Evolutionary conservation across 83 land plant genomes (phyloP).

Genomic region (Thuja plicata): DNA sequence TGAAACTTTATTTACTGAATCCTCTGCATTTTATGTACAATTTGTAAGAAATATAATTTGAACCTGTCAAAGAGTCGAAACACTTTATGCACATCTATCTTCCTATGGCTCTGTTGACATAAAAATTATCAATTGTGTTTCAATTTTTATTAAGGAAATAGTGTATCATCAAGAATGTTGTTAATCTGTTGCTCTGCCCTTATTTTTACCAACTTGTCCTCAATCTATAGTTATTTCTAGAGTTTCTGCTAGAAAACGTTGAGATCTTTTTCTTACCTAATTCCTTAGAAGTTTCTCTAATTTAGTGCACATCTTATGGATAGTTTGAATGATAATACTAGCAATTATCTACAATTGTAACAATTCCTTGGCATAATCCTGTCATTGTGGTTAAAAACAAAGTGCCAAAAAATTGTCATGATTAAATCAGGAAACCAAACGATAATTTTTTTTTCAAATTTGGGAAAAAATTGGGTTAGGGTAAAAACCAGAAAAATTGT

Average conservation of each 20-base stretch:
- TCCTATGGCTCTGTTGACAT: not conserved
- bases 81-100: not conserved
- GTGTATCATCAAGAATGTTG: not conserved
- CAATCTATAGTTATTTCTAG: not conserved
- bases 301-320: not conserved
- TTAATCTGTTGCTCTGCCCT: not conserved
- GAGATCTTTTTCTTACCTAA: not conserved
- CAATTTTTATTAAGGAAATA: not conserved
- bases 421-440: no score
- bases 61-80: not conserved
- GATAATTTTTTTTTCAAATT: no score
- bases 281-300: not conserved
- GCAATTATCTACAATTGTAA: not conserved
- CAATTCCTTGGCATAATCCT: not conserved
- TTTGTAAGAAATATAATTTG: not conserved
- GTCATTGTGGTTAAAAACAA: not conserved
- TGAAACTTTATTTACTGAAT: not conserved
- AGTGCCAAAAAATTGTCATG: no score
- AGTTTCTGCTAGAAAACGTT: not conserved
- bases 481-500: no score
- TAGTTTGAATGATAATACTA: not conserved
- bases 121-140: not conserved
- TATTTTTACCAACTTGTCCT: not conserved
- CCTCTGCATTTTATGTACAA: not conserved
- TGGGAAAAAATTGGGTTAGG: no score